Percentiles rank a stretch among this genome's conserved stretches.
These are phyloP conservation scores for Sporothrix protearum DNA, from an alignment of 2,329 filamentous ascomycete genomes.

Conservation along the genomic window DNA sequence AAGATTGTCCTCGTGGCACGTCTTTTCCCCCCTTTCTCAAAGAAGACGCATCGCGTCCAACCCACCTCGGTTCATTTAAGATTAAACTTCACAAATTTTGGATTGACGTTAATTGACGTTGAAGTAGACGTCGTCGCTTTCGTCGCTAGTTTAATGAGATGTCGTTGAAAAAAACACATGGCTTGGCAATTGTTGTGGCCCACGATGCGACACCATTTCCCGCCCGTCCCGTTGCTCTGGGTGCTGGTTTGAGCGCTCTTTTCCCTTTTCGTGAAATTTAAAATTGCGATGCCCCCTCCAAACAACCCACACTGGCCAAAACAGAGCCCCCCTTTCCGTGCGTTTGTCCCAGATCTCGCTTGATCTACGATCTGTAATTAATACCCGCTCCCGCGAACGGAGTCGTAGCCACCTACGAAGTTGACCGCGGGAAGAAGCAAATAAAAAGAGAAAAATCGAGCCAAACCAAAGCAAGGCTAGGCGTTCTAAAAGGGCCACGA, in stretches of 20 bases:
- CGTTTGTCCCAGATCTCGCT: conserved; percentile 12
- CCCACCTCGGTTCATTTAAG: background rate
- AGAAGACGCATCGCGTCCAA: background rate
- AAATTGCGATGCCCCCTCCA: conserved; percentile 10
- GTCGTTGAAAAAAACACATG: background rate
- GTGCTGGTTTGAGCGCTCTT: background rate
- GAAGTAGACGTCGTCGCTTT: background rate
- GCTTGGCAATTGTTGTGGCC: background rate
- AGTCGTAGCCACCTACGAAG: background rate
- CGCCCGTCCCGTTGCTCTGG: conserved; percentile 3
- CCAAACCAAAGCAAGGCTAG: background rate
- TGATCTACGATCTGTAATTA: conserved; percentile 11
- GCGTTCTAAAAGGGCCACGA: background rate
- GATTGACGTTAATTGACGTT: background rate
- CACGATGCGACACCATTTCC: conserved; percentile 12
- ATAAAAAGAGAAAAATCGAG: background rate
- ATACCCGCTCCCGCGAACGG: conserved; percentile 13
- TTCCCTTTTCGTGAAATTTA: conserved; percentile 18
- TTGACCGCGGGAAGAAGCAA: background rate
- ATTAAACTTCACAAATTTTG: background rate
- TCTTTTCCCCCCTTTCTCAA: background rate
- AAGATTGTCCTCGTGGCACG: background rate
- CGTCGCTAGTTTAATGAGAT: background rate
- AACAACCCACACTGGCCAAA: background rate
- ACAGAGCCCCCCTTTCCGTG: background rate